Evolutionary conservation across 768 basidiomycete species (phyloP), one percentile per base, ranked within the genome.

Genomic region (Neoboletus magnificus): DNA sequence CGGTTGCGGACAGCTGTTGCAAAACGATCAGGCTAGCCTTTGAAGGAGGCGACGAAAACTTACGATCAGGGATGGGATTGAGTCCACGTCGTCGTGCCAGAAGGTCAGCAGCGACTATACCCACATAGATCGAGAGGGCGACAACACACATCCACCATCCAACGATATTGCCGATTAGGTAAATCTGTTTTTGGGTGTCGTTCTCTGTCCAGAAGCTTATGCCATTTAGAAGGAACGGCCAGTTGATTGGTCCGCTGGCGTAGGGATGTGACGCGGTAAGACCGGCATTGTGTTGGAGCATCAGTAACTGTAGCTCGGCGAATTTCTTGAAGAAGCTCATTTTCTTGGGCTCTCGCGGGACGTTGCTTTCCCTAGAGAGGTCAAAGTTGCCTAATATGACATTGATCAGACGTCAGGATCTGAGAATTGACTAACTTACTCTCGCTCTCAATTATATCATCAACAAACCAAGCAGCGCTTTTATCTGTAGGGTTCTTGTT

Each of bases 271-370:
- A 91, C n/a, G 93, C 91, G 25, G 93, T 96, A 60, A 99, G 78
- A 22, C 94, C 97, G n/a, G 97, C 95, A 65, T 99, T 99, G 77
- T 99, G 97, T 68, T 97, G 93, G 61, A 98, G 74, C 96, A 98
- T 98, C 53, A 96, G 76, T 42, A 96, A 74, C 66, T 99, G 97
- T 32, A 98, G 77, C 71, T 99, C 96, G 29, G 77, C 83, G 65
- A 95, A 98, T 74, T 99, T 98, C 71, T 79, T 87, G 80, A 99
- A 91, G 75, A 99, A 99, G 71, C 85, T 89, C 77, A 93, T 81
- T 50, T 76, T 77, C 74, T 91, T 94, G 20, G 91, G 88, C 52
- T 82, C 75, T 69, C 90, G 93, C 13, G 76, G 53, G n/a, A 46
- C 64, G 23, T 80, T 79, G 15, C 71, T 70, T 73, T 52, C 73